Percentiles rank a stretch among this genome's conserved stretches.
Evolutionary conservation across 2,329 filamentous ascomycete species (phyloP).

Genomic region (Cytospora leucostoma): DNA sequence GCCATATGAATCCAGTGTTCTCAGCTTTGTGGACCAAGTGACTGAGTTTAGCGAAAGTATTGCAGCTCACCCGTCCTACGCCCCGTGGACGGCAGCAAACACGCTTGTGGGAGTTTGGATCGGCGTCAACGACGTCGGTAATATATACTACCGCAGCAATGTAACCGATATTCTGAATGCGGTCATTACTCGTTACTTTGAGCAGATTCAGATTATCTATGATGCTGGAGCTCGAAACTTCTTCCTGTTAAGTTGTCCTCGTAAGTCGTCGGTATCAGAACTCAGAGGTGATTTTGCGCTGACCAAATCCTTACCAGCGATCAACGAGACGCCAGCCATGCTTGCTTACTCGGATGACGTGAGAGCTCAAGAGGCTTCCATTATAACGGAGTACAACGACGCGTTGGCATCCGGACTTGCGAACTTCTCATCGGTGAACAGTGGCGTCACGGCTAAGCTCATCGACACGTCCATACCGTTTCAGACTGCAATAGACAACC

Average conservation of each 20-base stretch:
- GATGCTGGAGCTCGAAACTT: conserved; percentile 58
- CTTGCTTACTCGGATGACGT: conserved; percentile 32
- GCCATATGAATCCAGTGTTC: conserved; percentile 49
- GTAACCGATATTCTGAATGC: conserved; percentile 38
- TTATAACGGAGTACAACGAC: conserved; percentile 44
- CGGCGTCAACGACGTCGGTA: conserved; percentile 47
- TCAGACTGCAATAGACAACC: conserved; percentile 45
- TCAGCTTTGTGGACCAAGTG: conserved; percentile 56
- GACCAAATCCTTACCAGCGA: conserved; percentile 35
- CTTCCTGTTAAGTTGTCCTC: conserved; percentile 60
- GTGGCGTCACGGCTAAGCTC: conserved; percentile 37
- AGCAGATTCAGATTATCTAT: conserved; percentile 50
- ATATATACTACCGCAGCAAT: conserved; percentile 42
- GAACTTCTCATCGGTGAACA: conserved; percentile 39
- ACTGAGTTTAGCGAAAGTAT: conserved; percentile 41
- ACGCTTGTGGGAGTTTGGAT: conserved; percentile 55
- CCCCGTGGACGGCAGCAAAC: conserved; percentile 46
- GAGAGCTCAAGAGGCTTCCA: conserved; percentile 35
- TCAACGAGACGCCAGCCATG: conserved; percentile 43
- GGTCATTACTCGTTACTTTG: conserved; percentile 48
- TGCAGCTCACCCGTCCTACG: conserved; percentile 37
- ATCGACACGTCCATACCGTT: conserved; percentile 46
- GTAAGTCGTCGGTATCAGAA: conserved; percentile 27
- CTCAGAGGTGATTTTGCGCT: background rate
- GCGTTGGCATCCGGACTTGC: conserved; percentile 35